These are phyloP conservation scores for Fistulinella prunicolor DNA, from an alignment of 768 basidiomycete genomes.

Conservation along the genomic window DNA sequence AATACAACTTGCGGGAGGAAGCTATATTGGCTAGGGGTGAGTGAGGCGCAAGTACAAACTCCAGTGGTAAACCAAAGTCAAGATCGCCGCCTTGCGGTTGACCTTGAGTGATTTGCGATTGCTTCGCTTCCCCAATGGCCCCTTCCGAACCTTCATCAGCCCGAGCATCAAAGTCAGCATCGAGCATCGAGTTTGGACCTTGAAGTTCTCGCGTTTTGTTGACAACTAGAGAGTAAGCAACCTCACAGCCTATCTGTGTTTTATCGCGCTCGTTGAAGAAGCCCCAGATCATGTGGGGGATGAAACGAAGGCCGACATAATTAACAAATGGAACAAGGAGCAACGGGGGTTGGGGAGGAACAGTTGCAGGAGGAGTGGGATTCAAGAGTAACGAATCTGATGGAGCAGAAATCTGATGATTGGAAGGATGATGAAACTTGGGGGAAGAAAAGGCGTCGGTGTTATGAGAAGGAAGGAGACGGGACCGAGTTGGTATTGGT, in stretches of 20 bases:
- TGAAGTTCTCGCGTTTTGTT: conserved; percentile 59
- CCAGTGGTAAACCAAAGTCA: conserved; percentile 67
- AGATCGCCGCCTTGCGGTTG: conserved; percentile 50
- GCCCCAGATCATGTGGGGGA: conserved; percentile 87
- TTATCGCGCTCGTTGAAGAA: conserved; percentile 88
- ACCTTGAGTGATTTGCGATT: conserved; percentile 1
- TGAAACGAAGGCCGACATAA: conserved; percentile 76
- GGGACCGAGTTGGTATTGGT: conserved; percentile 41
- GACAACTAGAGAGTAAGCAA: conserved; percentile 72
- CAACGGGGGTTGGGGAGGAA: conserved; percentile 78
- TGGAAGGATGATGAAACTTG: conserved; percentile 20
- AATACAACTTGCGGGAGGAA: conserved; percentile 73
- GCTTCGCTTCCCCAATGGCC: conserved; percentile 3
- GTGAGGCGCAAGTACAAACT: conserved; percentile 68
- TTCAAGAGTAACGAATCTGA: conserved; percentile 29
- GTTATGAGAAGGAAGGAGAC: conserved; percentile 33
- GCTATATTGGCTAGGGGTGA: conserved; percentile 57
- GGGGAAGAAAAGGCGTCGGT: conserved; percentile 35
- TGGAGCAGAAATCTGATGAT: conserved; percentile 13
- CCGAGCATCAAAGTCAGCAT: conserved; percentile 21
- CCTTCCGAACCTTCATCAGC: conserved; percentile 1
- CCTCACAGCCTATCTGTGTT: conserved; percentile 78
- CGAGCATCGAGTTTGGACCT: conserved; percentile 26
- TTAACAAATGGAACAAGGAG: conserved; percentile 73
- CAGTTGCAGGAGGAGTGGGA: conserved; percentile 47